Percentiles rank a stretch among this genome's conserved stretches.
Evolutionary conservation across 2,329 filamentous ascomycete species (phyloP).

Genomic region (Colletotrichum tanaceti): DNA sequence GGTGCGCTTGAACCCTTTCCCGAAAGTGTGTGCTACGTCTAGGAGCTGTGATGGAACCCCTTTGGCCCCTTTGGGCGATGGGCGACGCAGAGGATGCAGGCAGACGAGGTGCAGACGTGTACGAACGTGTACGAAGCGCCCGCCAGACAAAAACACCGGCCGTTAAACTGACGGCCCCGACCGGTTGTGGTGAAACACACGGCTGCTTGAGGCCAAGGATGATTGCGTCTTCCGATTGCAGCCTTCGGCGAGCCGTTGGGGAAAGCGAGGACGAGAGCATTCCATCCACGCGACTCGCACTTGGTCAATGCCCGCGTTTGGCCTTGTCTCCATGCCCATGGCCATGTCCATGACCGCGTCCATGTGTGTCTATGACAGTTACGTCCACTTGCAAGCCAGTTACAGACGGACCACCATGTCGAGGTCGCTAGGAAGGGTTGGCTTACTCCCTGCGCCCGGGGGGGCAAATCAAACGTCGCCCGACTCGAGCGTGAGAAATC

Average conservation of each 20-base stretch:
- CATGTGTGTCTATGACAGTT: not conserved
- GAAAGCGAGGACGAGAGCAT: not conserved
- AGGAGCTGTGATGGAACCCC: slow-evolving; percentile 1
- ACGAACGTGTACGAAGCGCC: slow-evolving; percentile 8
- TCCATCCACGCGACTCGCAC: not conserved
- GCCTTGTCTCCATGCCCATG: not conserved
- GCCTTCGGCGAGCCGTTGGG: slow-evolving; percentile 25
- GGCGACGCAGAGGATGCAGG: slow-evolving; percentile 5
- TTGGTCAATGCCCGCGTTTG: not conserved
- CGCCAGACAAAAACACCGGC: not conserved
- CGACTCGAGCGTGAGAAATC: slow-evolving; percentile 14
- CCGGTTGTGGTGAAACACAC: slow-evolving; percentile 12
- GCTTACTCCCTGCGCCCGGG: slow-evolving; percentile 21
- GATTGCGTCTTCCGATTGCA: slow-evolving; percentile 21
- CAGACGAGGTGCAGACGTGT: slow-evolving; percentile 21
- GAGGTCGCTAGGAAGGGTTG: slow-evolving; percentile 12
- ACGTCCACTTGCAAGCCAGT: not conserved
- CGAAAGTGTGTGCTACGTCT: slow-evolving; percentile 2
- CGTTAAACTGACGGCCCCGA: not conserved
- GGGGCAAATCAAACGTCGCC: slow-evolving; percentile 14
- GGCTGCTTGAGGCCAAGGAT: slow-evolving; percentile 5
- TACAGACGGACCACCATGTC: slow-evolving; percentile 1
- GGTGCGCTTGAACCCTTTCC: slow-evolving; percentile 10
- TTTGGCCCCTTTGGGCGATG: slow-evolving; percentile 6
- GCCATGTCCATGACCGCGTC: not conserved